Base-by-base conservation (phyloP, 257 asterid species). In the Vinca minor region DNA sequence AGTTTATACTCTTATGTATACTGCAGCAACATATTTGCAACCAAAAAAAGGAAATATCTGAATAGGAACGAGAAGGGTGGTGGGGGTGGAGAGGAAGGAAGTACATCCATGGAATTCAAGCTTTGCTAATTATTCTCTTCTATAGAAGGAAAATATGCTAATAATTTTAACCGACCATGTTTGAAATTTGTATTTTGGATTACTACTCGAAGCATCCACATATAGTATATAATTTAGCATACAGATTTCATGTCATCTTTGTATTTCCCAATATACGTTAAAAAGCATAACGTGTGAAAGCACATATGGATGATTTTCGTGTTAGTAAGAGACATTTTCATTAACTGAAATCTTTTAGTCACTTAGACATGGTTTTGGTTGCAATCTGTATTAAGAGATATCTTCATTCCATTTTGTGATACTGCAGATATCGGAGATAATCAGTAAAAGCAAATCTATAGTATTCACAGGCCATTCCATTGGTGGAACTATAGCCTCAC, bases 401-500 rank as follows among this genome's bases (percentile, higher is more conserved):
- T 35, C 20, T 11, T 13, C 28, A 3, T 59, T 11, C 15, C 20
- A 3, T 59, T 48, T 39, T 70, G 14, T 34, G 23, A 57, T 42
- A 42, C 35, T 81, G 78, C 92, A 90, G 97, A 82, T 90, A 78
- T 62, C 47, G 54, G 89, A 81, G 69, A 71, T 91, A 62, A 42
- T 82, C 69, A 70, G 69, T 34, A 79, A 70, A 25, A 65, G 85
- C 89, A 85, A 84, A 68, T 85, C 91, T 45, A 59, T 91, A 18
- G 82, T 87, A 18, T 75, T 84, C 68, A 85, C 91, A 0, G 97
- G 97, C 3, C 93, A 83, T 44, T 87, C 95, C 17, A 54, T 87
- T 39, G 97, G 96, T 69, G 96, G 97, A 29, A 76, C 94, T 17
- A 21, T 91, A 34, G 97, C 97, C 35, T 85, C 94, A 20, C 86